These are phyloP conservation scores for Aspergillus clavatus DNA, from an alignment of 2,329 filamentous ascomycete species.

Conservation along the genomic window DNA sequence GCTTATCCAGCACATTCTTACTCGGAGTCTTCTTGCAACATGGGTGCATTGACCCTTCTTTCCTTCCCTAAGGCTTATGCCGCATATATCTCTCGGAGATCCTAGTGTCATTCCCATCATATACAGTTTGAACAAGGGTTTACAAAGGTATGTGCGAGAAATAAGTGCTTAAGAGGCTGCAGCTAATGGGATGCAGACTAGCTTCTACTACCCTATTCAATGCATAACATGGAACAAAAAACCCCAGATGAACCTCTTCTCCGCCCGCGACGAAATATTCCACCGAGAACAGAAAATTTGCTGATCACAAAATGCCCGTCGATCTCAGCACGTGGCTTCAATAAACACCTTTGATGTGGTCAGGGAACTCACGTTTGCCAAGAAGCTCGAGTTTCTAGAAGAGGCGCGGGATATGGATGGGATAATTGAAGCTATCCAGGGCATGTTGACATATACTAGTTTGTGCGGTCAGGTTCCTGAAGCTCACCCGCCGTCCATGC, in stretches of 20 bases:
- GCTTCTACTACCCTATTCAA: constrained; percentile 20
- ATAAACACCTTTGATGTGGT: constrained; percentile 40
- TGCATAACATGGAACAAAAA: constrained; percentile 18
- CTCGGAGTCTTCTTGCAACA: not conserved
- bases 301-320: constrained; percentile 5
- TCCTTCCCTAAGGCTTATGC: not conserved
- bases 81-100: constrained; percentile 5
- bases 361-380: constrained; percentile 39
- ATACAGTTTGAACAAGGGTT: constrained; percentile 5
- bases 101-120: constrained; percentile 1
- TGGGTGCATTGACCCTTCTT: not conserved
- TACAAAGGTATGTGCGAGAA: constrained; percentile 2
- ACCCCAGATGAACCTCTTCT: constrained; percentile 21
- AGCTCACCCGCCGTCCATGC: constrained; percentile 23
- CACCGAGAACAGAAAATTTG: constrained; percentile 18
- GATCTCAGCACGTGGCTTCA: constrained; percentile 20
- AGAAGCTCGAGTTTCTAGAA: constrained; percentile 42
- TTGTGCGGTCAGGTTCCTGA: constrained; percentile 27
- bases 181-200: constrained; percentile 1
- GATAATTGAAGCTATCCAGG: constrained; percentile 29
- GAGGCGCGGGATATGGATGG: constrained; percentile 36
- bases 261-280: constrained; percentile 15
- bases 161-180: not conserved
- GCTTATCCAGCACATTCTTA: not conserved
- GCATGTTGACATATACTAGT: constrained; percentile 25